phyloP scores from a whole-genome alignment of 805 yeast genomes.

The Spencermartinsiella europaea region DNA sequence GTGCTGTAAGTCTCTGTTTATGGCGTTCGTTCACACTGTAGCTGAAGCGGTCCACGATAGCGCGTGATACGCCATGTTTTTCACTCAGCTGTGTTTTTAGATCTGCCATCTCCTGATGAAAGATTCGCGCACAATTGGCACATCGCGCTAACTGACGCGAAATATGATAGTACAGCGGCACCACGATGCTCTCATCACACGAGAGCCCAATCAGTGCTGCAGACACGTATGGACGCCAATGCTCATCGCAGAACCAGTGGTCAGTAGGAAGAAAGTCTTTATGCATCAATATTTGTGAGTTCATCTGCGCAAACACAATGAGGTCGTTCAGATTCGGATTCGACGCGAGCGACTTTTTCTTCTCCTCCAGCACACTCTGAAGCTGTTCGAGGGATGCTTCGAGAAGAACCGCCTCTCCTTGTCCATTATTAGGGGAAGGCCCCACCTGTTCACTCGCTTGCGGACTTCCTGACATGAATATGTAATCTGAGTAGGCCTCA shows the following conservation, averaged over 20 bases:
- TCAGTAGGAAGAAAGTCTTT: background rate
- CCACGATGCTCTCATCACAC: slow-evolving; percentile 5
- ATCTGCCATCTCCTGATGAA: slow-evolving; percentile 8
- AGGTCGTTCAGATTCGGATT: background rate
- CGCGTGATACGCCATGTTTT: background rate
- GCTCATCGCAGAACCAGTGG: slow-evolving; percentile 17
- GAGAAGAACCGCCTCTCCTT: background rate
- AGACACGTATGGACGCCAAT: slow-evolving; percentile 8
- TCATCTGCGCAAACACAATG: slow-evolving; percentile 1
- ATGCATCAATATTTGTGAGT: background rate
- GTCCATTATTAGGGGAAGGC: too few relatives aligned
- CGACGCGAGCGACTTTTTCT: background rate
- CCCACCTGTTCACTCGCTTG: too few relatives aligned
- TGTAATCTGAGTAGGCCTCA: too few relatives aligned
- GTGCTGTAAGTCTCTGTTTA: background rate
- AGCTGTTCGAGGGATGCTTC: background rate
- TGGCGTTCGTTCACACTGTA: slow-evolving; percentile 1
- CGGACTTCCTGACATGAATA: too few relatives aligned
- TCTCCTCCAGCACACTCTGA: background rate
- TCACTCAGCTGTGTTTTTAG: slow-evolving; percentile 4
- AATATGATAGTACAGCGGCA: background rate
- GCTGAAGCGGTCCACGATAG: background rate
- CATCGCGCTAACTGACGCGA: slow-evolving; percentile 9
- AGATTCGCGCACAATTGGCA: slow-evolving; percentile 13
- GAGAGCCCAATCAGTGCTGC: slow-evolving; percentile 11